A percentile compares a stretch with the other conserved stretches of the same genome.
These are phyloP conservation scores for Pseudogymnoascus verrucosus DNA, from an alignment of 2,329 filamentous ascomycete genomes.

Conservation along the genomic window DNA sequence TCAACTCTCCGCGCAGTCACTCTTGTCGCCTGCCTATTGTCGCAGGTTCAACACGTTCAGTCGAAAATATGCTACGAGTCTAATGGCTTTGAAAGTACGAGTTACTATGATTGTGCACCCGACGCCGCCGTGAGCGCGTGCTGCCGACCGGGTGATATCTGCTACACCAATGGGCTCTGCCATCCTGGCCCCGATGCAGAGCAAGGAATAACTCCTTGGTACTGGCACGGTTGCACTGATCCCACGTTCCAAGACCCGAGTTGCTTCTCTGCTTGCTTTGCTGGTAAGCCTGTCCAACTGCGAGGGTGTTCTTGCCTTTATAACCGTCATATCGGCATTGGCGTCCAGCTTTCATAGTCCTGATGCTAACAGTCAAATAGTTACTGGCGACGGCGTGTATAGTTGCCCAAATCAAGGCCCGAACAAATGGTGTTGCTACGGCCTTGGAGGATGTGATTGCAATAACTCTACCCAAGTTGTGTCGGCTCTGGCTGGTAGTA, in stretches of 20 bases:
- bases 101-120: not conserved
- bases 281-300: not conserved
- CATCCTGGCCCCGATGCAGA: not conserved
- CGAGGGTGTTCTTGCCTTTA: too few species aligned
- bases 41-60: not conserved
- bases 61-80: slow-evolving; percentile 2
- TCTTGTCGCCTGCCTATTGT: not conserved
- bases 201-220: not conserved
- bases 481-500: not conserved
- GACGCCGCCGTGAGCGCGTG: not conserved
- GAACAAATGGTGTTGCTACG: not conserved
- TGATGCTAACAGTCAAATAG: not conserved
- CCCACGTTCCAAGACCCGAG: not conserved
- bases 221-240: not conserved
- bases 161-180: not conserved
- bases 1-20: slow-evolving; percentile 2
- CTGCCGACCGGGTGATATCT: not conserved
- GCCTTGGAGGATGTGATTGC: not conserved
- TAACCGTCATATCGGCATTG: not conserved
- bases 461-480: not conserved
- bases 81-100: not conserved
- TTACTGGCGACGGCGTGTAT: not conserved
- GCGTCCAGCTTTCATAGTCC: not conserved
- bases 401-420: not conserved
- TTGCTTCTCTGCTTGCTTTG: not conserved